Evolutionary conservation across 495 filamentous ascomycete genomes (phyloP).

Genomic region (Stereocaulon alpinum): DNA sequence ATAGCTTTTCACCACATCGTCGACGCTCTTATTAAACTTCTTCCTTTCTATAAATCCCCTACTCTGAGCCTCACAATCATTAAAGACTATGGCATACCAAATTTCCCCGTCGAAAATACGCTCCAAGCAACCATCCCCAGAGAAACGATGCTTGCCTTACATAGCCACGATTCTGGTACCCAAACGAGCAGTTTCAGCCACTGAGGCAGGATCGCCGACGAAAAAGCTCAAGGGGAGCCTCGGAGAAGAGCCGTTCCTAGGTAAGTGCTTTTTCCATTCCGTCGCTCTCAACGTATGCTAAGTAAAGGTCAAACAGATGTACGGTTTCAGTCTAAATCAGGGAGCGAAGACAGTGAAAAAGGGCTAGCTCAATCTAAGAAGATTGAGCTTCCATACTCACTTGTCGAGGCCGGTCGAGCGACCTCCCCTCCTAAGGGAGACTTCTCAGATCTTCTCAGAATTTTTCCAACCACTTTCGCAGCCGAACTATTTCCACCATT

Average conservation of each 20-base stretch:
- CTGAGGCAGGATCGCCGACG: not conserved
- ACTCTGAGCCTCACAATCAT: too few relatives aligned
- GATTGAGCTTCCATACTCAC: slow-evolving; percentile 12
- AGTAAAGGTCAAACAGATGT: not conserved
- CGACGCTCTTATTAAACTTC: too few relatives aligned
- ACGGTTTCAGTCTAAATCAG: not conserved
- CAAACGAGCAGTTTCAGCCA: not conserved
- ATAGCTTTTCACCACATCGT: not conserved
- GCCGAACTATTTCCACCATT: not conserved
- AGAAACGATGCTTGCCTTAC: not conserved
- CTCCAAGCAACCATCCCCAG: not conserved
- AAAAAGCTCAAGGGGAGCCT: not conserved
- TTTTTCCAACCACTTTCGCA: not conserved
- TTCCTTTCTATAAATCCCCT: too few relatives aligned
- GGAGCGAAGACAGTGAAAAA: not conserved
- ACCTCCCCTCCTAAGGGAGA: not conserved
- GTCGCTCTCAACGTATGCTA: not conserved
- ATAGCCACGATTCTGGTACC: not conserved
- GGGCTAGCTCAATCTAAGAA: not conserved
- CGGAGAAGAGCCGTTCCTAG: not conserved
- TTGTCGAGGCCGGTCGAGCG: slow-evolving; percentile 1
- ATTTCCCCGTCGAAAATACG: not conserved
- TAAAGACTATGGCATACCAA: not conserved
- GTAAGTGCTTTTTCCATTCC: not conserved
- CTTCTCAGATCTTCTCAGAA: not conserved